Percentiles rank a stretch among this genome's conserved stretches.
These are phyloP conservation scores for Zea luxurians DNA, from an alignment of 176 grass and related monocot genomes.

Conservation along the genomic window DNA sequence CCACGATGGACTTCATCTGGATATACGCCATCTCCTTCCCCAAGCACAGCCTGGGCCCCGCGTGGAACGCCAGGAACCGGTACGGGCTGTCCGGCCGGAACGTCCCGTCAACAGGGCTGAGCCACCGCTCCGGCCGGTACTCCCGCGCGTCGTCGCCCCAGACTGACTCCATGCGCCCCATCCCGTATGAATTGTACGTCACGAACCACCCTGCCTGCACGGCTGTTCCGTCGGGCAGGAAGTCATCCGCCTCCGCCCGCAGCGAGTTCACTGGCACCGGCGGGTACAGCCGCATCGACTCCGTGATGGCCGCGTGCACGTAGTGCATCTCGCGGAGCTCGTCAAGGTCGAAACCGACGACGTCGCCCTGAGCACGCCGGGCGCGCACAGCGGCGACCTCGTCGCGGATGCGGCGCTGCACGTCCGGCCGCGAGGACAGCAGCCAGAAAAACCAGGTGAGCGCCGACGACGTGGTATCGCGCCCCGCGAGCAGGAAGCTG, in stretches of 20 bases:
- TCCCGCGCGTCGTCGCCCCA: slow-evolving; percentile 51
- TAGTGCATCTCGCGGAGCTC: slow-evolving; percentile 80
- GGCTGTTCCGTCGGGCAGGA: slow-evolving; percentile 61
- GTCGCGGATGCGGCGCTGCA: slow-evolving; percentile 45
- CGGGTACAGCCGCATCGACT: slow-evolving; percentile 74
- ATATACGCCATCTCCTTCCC: slow-evolving; percentile 6
- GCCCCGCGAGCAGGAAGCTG: slow-evolving; percentile 54
- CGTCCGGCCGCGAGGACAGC: slow-evolving; percentile 49
- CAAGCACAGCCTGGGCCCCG: neutral
- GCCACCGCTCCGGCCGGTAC: slow-evolving; percentile 70
- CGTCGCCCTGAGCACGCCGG: slow-evolving; percentile 12
- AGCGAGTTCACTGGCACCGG: slow-evolving; percentile 48
- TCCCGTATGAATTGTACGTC: slow-evolving; percentile 53
- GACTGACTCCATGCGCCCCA: slow-evolving; percentile 46
- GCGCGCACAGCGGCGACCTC: slow-evolving; percentile 39
- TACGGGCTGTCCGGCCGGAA: neutral
- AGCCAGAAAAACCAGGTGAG: slow-evolving; percentile 66
- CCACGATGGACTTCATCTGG: slow-evolving; percentile 3
- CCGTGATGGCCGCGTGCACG: slow-evolving; percentile 65
- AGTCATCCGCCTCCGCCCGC: slow-evolving; percentile 36
- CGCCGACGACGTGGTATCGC: slow-evolving; percentile 50
- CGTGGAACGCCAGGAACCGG: neutral
- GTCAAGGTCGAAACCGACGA: slow-evolving; percentile 47
- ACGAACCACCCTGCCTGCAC: slow-evolving; percentile 47
- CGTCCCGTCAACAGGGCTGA: slow-evolving; percentile 18